These are phyloP conservation scores for Aspergillus costaricaensis DNA, from an alignment of 2,329 filamentous ascomycete species.

Conservation along the genomic window DNA sequence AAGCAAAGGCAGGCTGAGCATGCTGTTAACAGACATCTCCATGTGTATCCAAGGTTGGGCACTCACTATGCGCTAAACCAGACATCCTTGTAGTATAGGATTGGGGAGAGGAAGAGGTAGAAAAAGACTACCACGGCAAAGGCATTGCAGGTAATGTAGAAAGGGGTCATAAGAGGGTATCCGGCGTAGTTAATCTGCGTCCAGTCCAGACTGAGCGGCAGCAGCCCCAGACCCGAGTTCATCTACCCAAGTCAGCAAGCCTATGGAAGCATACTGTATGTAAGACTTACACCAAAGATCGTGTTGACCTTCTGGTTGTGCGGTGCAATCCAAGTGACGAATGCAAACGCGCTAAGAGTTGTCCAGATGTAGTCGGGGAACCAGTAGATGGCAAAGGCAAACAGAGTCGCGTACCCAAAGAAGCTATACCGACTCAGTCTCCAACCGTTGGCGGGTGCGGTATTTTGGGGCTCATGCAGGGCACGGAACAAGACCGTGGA, in stretches of 20 bases:
- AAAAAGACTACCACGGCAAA: conserved; percentile 58
- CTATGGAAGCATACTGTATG: no score
- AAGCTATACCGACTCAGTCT: conserved; percentile 23
- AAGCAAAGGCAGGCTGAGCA: conserved; percentile 29
- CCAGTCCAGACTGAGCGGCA: conserved; percentile 52
- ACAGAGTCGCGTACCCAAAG: conserved; percentile 18
- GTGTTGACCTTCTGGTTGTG: conserved; percentile 40
- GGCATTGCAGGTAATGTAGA: conserved; percentile 58
- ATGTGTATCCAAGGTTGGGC: neutral
- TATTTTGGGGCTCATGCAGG: conserved; percentile 21
- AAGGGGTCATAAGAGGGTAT: conserved; percentile 32
- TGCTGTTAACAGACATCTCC: neutral
- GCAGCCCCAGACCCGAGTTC: conserved; percentile 30
- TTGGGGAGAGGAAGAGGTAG: conserved; percentile 51
- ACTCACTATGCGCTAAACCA: conserved; percentile 45
- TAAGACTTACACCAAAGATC: conserved; percentile 24
- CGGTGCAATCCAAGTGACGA: conserved; percentile 51
- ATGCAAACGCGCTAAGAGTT: conserved; percentile 50
- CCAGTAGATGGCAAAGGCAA: conserved; percentile 46
- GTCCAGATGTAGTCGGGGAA: conserved; percentile 54
- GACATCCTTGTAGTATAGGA: conserved; percentile 59
- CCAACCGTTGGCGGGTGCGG: conserved; percentile 22
- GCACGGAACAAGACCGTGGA: conserved; percentile 25
- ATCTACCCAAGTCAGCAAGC: conserved; percentile 16
- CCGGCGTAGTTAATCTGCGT: conserved; percentile 37